phyloP scores from a whole-genome alignment of 441 rosid species.

The Corymbia calophylla region DNA sequence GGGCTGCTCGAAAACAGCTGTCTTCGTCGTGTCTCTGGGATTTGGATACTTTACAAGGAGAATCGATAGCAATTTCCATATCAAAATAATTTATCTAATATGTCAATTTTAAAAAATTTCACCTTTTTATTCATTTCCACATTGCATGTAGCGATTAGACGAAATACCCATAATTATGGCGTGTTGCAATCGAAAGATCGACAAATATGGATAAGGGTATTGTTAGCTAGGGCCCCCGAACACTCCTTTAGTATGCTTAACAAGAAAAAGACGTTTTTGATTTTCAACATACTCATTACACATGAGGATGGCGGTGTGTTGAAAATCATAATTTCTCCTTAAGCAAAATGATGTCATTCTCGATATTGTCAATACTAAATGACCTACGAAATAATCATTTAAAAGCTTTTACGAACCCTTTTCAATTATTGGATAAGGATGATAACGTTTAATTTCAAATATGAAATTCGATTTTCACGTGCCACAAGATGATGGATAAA shows the following conservation, averaged over 20 bases:
- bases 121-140: neutral
- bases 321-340: neutral
- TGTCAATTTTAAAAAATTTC: neutral
- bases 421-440: too few relatives aligned
- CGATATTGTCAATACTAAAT: neutral
- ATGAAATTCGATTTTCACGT: rapidly evolving
- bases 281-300: neutral
- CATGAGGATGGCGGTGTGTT: neutral
- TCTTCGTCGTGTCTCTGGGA: neutral
- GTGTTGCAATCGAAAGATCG: neutral
- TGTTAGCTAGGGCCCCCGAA: rapidly evolving
- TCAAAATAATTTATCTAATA: neutral
- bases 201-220: neutral
- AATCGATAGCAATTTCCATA: neutral
- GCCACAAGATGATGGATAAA: too few relatives aligned
- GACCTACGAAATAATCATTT: rapidly evolving
- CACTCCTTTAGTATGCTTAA: neutral
- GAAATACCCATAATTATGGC: neutral
- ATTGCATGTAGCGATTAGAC: neutral
- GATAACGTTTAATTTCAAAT: rapidly evolving
- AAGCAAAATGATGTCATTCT: rapidly evolving
- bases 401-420: neutral
- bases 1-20: neutral
- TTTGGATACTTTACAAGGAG: neutral
- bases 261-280: neutral